These are phyloP conservation scores for Ogataea angusta DNA, from an alignment of 805 yeast genomes.

Conservation along the genomic window DNA sequence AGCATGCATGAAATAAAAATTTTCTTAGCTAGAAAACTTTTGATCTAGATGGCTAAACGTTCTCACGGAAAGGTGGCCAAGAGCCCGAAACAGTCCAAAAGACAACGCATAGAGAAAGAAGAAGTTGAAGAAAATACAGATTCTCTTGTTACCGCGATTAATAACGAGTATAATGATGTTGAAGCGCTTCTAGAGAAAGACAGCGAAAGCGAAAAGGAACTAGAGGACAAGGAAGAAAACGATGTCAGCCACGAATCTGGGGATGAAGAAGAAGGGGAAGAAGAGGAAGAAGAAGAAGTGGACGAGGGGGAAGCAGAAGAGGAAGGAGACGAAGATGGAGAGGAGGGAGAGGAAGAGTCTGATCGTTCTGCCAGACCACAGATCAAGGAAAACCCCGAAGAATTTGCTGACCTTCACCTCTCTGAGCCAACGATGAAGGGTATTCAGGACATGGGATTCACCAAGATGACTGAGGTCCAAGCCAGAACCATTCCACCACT, in stretches of 20 bases:
- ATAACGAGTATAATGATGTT: constrained; percentile 56
- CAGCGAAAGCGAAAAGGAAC: constrained; percentile 13
- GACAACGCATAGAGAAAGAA: constrained; percentile 12
- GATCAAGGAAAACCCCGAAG: constrained; percentile 21
- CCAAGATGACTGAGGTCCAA: constrained; percentile 90
- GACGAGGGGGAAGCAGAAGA: constrained; percentile 14
- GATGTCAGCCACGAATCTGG: constrained; percentile 13
- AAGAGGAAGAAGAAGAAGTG: constrained; percentile 26
- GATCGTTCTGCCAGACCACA: constrained; percentile 34
- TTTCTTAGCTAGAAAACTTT: constrained; percentile 8
- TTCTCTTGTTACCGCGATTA: constrained; percentile 49
- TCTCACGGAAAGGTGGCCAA: constrained; percentile 3
- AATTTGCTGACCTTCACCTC: constrained; percentile 54
- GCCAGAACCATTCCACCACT: constrained; percentile 95
- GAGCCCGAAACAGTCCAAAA: constrained; percentile 10
- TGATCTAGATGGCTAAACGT: constrained; percentile 13
- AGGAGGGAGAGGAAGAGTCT: constrained; percentile 7
- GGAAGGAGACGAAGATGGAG: constrained; percentile 27
- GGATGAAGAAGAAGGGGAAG: constrained; percentile 31
- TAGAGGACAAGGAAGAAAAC: constrained; percentile 28
- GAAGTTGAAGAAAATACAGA: constrained; percentile 34
- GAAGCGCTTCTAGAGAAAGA: constrained; percentile 40
- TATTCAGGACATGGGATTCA: constrained; percentile 84
- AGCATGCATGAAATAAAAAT: constrained; percentile 7
- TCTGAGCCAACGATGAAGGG: constrained; percentile 83